phyloP scores from a whole-genome alignment of 2,329 filamentous ascomycete species.

The Camptophora hylomeconis region DNA sequence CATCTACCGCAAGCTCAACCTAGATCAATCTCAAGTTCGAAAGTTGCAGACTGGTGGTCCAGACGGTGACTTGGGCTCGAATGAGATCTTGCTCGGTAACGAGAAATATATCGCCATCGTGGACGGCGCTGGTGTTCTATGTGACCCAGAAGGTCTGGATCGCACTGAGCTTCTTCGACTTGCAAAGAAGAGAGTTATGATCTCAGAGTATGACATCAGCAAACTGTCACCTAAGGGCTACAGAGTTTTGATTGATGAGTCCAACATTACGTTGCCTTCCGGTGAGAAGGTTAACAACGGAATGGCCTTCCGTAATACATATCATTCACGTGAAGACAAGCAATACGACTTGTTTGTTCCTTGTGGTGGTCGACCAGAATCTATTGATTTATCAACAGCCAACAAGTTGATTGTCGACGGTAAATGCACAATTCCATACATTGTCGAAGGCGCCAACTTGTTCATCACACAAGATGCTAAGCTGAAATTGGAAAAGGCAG shows the following conservation, averaged over 20 bases:
- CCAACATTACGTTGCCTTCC: constrained; percentile 70
- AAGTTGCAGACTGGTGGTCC: constrained; percentile 98
- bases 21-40: constrained; percentile 70
- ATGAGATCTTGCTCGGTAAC: constrained; percentile 90
- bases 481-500: constrained; percentile 85
- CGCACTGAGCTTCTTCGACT: constrained; percentile 70
- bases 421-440: constrained; percentile 79
- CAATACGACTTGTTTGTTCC: constrained; percentile 84
- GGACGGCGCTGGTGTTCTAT: constrained; percentile 90
- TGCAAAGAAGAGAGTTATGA: constrained; percentile 79
- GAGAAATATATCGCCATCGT: constrained; percentile 93
- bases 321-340: constrained; percentile 70
- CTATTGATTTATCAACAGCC: constrained; percentile 81
- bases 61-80: constrained; percentile 91
- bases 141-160: constrained; percentile 82
- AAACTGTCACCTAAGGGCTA: constrained; percentile 85
- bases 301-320: constrained; percentile 92
- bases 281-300: constrained; percentile 85
- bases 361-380: constrained; percentile 91
- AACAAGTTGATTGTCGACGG: constrained; percentile 80
- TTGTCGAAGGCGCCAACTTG: constrained; percentile 93
- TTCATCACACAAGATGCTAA: constrained; percentile 99
- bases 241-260: constrained; percentile 83
- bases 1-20: constrained; percentile 89
- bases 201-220: constrained; percentile 67